Evolutionary conservation across 1,284 basidiomycete species (phyloP), one percentile per base, ranked within the genome.

Genomic region (Trichosporon sp.): DNA sequence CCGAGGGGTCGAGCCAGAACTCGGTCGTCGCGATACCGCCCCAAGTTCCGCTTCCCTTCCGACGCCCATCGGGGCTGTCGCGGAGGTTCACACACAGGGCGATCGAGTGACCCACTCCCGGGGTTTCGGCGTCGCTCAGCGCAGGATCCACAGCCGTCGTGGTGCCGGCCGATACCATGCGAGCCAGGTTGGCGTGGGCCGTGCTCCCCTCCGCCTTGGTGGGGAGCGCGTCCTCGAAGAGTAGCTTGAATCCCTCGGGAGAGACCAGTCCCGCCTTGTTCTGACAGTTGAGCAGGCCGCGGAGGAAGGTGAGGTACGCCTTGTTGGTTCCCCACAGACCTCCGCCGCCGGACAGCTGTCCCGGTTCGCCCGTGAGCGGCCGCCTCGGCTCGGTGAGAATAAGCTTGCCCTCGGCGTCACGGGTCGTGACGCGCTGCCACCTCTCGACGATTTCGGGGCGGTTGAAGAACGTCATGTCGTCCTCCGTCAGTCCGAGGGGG

Each of bases 291-390:
- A 73, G 72, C 3, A 73, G 40, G 38, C 56, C 54, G 65, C 66
- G 70, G 0, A 81, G 74, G 68, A 81, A 73, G 2, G 63, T 68
- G 16, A 81, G 75, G 65, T 80, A 81, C 64, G 81, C 79, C 51
- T 67, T 74, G 1, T 73, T 67, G 0, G 77, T 79, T 14, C 80
- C 80, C 68, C 75, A 77, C 32, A 80, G 67, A 5, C 80, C 80
- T 7, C 69, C 81, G 10, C 80, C 81, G 26, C 81, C 81, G 2
- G 71, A 64, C 11, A 71, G 67, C 56, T 67, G 67, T 71, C 46
- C 48, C 67, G 43, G 61, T 64, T 69, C 32, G 32, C 70, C 68
- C n/a, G 73, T 31, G 26, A 32, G 14, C 26, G 66, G 8, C 4
- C 72, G 65, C 66, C 71, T 10, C 48, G 68, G 66, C 32, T 65